Evolutionary conservation across 2,329 filamentous ascomycete species (phyloP).

Genomic region (Aspergillus fumigatus): DNA sequence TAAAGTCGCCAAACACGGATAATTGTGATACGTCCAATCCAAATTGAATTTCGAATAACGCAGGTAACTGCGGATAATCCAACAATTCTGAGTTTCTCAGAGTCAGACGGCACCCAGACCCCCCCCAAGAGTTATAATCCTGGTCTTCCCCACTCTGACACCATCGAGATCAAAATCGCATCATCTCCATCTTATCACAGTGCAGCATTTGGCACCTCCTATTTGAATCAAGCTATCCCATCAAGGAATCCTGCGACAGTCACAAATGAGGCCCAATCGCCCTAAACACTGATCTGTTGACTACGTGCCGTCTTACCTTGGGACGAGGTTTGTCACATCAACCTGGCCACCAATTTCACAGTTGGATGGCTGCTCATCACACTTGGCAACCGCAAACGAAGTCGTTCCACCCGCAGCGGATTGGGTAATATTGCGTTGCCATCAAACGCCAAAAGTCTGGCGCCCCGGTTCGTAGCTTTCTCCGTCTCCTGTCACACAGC

Average conservation of each 20-base stretch:
- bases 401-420: background rate
- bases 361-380: background rate
- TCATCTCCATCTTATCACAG: constrained; percentile 26
- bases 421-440: background rate
- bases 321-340: background rate
- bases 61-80: background rate
- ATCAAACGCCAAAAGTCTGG: background rate
- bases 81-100: background rate
- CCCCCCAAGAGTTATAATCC: background rate
- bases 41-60: background rate
- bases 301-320: background rate
- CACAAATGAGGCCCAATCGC: background rate
- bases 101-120: background rate
- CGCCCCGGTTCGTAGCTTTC: background rate
- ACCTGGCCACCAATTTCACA: background rate
- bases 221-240: background rate
- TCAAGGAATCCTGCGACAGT: background rate
- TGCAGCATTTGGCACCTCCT: constrained; percentile 1
- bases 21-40: background rate
- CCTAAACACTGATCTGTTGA: background rate
- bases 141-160: constrained; percentile 17
- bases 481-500: background rate
- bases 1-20: background rate
- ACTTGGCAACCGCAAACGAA: background rate
- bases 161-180: constrained; percentile 32